These are phyloP conservation scores for Vinca major DNA, from an alignment of 305 asterid species.

Conservation along the genomic window DNA sequence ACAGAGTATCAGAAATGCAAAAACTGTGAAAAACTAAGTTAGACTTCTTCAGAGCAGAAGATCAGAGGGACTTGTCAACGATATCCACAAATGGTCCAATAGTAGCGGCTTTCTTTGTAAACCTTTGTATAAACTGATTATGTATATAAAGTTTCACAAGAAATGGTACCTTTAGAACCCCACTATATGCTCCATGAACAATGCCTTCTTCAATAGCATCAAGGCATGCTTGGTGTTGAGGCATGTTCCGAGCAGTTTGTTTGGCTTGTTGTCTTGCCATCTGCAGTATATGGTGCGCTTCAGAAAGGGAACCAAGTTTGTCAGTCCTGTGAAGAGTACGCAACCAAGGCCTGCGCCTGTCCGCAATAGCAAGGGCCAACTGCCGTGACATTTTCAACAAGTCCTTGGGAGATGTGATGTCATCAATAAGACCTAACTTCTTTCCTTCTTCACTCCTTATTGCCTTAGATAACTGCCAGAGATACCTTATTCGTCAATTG, in stretches of 20 bases:
- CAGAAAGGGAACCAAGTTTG: conserved; percentile 66
- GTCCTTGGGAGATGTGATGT: conserved; percentile 59
- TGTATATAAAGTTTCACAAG: conserved; percentile 13
- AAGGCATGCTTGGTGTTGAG: conserved; percentile 84
- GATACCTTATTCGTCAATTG: not conserved
- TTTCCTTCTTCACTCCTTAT: conserved; percentile 76
- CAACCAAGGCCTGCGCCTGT: conserved; percentile 69
- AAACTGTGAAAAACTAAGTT: too few species aligned
- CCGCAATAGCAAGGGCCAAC: conserved; percentile 83
- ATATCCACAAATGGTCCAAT: too few species aligned
- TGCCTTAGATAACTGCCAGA: conserved; percentile 64
- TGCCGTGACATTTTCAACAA: conserved; percentile 55
- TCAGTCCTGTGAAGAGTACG: conserved; percentile 72
- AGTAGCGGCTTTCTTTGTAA: too few species aligned
- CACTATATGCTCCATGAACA: conserved; percentile 78
- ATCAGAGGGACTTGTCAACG: too few species aligned
- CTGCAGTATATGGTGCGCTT: conserved; percentile 47
- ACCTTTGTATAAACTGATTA: too few species aligned
- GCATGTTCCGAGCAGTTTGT: conserved; percentile 57
- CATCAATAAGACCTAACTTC: conserved; percentile 81
- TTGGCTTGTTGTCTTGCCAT: conserved; percentile 62
- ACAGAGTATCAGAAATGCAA: too few species aligned
- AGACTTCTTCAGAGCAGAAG: too few species aligned
- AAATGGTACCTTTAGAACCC: conserved; percentile 61
- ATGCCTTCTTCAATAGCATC: conserved; percentile 84